Base-by-base conservation (phyloP, 106 monocot genomes). In the Ottelia alismoides region DNA sequence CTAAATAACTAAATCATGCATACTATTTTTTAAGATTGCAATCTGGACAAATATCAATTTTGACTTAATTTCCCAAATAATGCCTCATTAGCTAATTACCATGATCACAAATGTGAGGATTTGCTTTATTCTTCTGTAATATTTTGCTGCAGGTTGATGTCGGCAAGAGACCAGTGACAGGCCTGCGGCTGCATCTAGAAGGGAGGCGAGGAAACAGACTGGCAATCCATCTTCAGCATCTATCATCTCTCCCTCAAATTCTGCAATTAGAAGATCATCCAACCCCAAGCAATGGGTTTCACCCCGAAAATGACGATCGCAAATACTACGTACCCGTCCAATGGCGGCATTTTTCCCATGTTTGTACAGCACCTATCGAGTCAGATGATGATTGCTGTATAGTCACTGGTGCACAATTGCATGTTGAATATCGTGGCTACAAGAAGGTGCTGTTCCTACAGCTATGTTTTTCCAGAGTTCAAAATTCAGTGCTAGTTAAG, bases 221-320 rank as follows among this genome's bases (percentile, higher is more conserved):
- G 16, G 83, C 79, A 16, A 47, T 89, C 31, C 88, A 89, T 61
- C 79, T 89, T 0, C 88, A 89, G 51, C 88, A 89, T 44, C 79
- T 89, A 16, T 69, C 74, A 2, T 40, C 67, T 2, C 35, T 72
- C 32, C 88, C 88, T 1, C 10, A 16, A 16, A 63, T 46, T 49
- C 68, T 80, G 40, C 67, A 57, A 44, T 58, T 89, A 11, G 80
- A 77, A 2, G 88, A 72, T 14, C 63, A 56, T 17, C 70, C 78
- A 16, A 35, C 56, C 2, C 24, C 1, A n/a, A 30, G 25, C 23
- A 22, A 61, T 1, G 20, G 40, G 45, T 52, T 55, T 2, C 31
- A 50, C 27, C 10, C 9, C 1, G 14, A 22, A 17, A 22, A 22
- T 17, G 59, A 72, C 40, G 49, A 62, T 30, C 55, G 59, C 20